phyloP scores from a whole-genome alignment of 495 filamentous ascomycete species.

The Pyronema omphalodes region DNA sequence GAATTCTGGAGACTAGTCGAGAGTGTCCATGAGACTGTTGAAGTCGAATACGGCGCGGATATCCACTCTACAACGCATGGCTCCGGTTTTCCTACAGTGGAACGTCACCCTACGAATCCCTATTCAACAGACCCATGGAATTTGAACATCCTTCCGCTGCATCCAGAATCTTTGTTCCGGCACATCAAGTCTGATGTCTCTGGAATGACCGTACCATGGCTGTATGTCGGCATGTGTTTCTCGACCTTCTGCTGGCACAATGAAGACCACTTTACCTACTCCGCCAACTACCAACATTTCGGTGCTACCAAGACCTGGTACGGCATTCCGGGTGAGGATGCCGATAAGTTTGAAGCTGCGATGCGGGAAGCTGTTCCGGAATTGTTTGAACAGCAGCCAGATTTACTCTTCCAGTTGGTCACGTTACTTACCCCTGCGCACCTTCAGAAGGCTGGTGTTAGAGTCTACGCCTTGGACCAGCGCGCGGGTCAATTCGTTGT shows the following conservation, averaged over 20 bases:
- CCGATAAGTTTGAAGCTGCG: conserved; percentile 81
- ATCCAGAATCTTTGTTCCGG: conserved; percentile 81
- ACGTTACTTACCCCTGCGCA: conserved; percentile 87
- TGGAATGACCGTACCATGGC: conserved; percentile 99
- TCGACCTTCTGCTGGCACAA: conserved; percentile 99
- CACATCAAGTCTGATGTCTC: conserved; percentile 98
- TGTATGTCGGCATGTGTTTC: conserved; percentile 99
- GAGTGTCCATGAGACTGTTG: conserved; percentile 81
- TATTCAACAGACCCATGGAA: conserved; percentile 92
- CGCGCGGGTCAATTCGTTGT: conserved; percentile 90
- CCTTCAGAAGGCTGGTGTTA: conserved; percentile 82
- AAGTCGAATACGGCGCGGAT: conserved; percentile 96
- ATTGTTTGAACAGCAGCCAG: conserved; percentile 90
- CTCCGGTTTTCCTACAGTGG: conserved; percentile 90
- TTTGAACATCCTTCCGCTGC: conserved; percentile 77
- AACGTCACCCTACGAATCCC: conserved; percentile 68
- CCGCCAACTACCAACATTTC: conserved; percentile 97
- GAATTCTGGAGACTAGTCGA: conserved; percentile 96
- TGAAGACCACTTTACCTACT: conserved; percentile 96
- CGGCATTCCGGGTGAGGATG: conserved; percentile 84
- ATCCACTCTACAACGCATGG: conserved; percentile 97
- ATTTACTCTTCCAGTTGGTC: conserved; percentile 91
- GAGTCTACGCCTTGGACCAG: conserved; percentile 84
- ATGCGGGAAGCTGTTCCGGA: conserved; percentile 93
- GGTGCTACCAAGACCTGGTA: conserved; percentile 99